phyloP scores from a whole-genome alignment of 2,329 filamentous ascomycete species.

The Fusarium mangiferae region DNA sequence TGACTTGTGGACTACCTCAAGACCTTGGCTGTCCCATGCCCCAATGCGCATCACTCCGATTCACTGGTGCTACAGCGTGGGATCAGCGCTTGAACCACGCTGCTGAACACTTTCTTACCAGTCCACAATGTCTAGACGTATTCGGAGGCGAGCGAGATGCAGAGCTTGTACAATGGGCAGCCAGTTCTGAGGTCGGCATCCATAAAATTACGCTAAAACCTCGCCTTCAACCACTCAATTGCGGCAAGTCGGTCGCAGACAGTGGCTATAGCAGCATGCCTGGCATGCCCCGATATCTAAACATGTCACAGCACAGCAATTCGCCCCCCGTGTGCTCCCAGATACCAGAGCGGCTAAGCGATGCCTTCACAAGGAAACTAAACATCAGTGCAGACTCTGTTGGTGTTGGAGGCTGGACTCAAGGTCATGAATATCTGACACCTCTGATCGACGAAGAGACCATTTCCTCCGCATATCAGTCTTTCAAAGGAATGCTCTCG shows the following conservation, averaged over 20 bases:
- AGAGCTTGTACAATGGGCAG: accelerated
- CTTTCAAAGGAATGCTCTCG: too few relatives aligned
- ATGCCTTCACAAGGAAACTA: too few relatives aligned
- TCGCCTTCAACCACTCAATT: accelerated
- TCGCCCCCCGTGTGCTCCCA: too few relatives aligned
- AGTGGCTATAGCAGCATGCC: background rate
- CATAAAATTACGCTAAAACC: accelerated
- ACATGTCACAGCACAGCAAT: accelerated
- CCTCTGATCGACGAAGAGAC: too few relatives aligned
- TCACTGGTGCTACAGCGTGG: accelerated
- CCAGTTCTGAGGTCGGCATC: accelerated
- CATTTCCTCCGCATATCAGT: too few relatives aligned
- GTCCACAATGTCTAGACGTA: accelerated
- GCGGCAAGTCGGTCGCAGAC: accelerated
- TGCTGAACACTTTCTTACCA: accelerated
- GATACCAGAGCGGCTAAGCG: too few relatives aligned
- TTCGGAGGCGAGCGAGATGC: accelerated
- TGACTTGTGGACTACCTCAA: accelerated
- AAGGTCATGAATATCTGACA: too few relatives aligned
- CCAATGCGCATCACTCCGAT: accelerated
- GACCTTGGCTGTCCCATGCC: accelerated
- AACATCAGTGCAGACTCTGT: too few relatives aligned
- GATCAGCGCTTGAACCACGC: accelerated
- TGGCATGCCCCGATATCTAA: accelerated
- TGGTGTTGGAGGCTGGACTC: too few relatives aligned